A percentile compares a stretch with the other conserved stretches of the same genome.
Conservation (phyloP, 2,329 filamentous ascomycete genomes). For the Neopestalotiopsis clavispora region DNA sequence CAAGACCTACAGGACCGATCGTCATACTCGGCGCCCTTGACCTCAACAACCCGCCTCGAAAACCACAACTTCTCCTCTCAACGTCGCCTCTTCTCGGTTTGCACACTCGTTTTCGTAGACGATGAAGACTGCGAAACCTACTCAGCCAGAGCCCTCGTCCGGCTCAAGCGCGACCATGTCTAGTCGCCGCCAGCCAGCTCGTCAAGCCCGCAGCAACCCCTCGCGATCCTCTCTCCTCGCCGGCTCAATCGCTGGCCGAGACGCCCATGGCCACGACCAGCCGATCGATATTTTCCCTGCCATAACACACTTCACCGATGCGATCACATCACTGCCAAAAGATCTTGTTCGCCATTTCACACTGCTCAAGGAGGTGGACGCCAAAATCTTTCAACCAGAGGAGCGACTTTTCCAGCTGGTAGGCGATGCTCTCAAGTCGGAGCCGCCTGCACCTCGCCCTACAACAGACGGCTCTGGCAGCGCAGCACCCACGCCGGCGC, state of each 20-base stretch:
- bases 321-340: constrained; percentile 88
- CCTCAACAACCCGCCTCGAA: neutral
- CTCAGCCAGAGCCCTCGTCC: constrained; percentile 40
- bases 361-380: constrained; percentile 95
- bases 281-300: constrained; percentile 71
- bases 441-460: constrained; percentile 50
- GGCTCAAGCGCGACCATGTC: constrained; percentile 44
- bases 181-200: constrained; percentile 65
- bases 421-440: constrained; percentile 62
- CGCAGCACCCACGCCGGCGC: constrained; percentile 47
- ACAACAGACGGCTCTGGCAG: constrained; percentile 50
- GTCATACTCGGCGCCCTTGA: neutral
- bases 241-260: constrained; percentile 49
- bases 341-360: constrained; percentile 97
- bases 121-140: constrained; percentile 62
- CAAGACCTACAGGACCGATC: constrained; percentile 4
- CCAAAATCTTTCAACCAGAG: constrained; percentile 90
- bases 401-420: constrained; percentile 80
- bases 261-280: constrained; percentile 55
- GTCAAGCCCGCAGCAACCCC: constrained; percentile 69
- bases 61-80: constrained; percentile 4
- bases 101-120: constrained; percentile 21
- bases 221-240: constrained; percentile 54
- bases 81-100: neutral
- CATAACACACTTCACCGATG: constrained; percentile 82